Base-by-base conservation (phyloP, 2,329 filamentous ascomycete species). In the Colletotrichum godetiae region DNA sequence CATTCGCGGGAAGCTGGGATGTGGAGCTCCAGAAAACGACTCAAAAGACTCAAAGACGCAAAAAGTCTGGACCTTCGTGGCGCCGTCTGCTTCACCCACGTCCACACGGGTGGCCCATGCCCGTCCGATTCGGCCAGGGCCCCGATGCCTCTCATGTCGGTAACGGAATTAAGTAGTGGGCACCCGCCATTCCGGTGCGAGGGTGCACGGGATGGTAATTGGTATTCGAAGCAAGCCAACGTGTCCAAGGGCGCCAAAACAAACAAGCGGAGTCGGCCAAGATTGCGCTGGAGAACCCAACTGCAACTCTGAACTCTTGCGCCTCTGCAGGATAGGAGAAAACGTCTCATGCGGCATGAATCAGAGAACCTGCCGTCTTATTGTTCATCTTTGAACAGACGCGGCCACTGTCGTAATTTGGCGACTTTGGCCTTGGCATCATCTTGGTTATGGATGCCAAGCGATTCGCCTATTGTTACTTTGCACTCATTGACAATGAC, bases 161-260 rank as follows among this genome's bases (percentile, higher is more conserved):
- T 66, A 73, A 62, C 33, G 67, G 67, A 52, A 71, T 55, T 71
- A 42, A 58, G 31, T 73, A 73, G 61, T 73, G 71, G 71, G 42
- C 49, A 57, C 62, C 66, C 49, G 60, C 71, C 56, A 73, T 71
- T 71, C 67, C 61, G 61, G 60, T 31, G 60, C 49, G 31, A 60
- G 37, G 52, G 52, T 13, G 22, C 15, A 31, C 29, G 33, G 33
- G 61, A 27, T n/a, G 42, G 42, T 49, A 49, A 22, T 22, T 49
- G 19, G 42, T 22, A 49, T 22, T 49, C 19, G 42, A 49, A 19
- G 42, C 42, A 49, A 22, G 42, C 42, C 42, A 49, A 49, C 42
- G 42, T 49, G 42, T 49, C 19, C 42, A 49, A 49, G 37, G 59
- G 60, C 67, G 62, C 35, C 67, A 70, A 66, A 66, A 61, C 60